Evolutionary conservation across 202 grass and related monocot genomes (phyloP), one percentile per base, ranked within the genome.

Genomic region (Cymbopogon flexuosus): DNA sequence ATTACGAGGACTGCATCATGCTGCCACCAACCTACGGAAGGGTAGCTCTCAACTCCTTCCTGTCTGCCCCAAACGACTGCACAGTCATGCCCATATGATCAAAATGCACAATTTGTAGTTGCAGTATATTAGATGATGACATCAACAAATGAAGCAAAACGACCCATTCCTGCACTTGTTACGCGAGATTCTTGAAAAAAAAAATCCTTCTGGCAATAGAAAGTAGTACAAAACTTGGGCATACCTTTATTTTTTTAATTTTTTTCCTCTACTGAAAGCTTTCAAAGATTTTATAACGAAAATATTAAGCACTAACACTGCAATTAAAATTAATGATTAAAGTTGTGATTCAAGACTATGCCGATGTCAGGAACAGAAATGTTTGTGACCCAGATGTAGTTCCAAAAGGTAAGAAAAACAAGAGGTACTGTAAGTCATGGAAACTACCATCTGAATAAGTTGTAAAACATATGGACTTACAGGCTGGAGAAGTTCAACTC

Each of bases 1-100:
- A 62, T 69, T 60, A 72, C 18, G 64, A 58, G 75, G 41, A 46
- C 43, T 58, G 62, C 75, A 16, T 69, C 42, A 63, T 70, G 52
- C 88, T 64, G 45, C n/a, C 12, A 59, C n/a, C 12, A 59, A 40
- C 42, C 91, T 90, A 99, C 4, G 92, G 96, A 84, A 99, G 96
- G 12, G 84, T 30, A 67, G 90, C 87, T 81, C 87, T 93, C 72
- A 96, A 37, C 68, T 93, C 92, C 89, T 96, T 99, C 72, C 92
- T 96, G 77, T 99, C 96, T 6, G 92, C 43, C 6, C 96, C 96
- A 77, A 90, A 99, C 60, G 89, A 89, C 96, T 99, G 85, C 70
- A 88, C 31, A 39, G 75, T 75, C 16, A 71, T 82, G 3, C 5
- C 13, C 63, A 61, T 40, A 61, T n/a, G 2, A 35, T 45, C 29